These are phyloP conservation scores for Beauveria medogensis DNA, from an alignment of 2,329 filamentous ascomycete species.

Conservation along the genomic window DNA sequence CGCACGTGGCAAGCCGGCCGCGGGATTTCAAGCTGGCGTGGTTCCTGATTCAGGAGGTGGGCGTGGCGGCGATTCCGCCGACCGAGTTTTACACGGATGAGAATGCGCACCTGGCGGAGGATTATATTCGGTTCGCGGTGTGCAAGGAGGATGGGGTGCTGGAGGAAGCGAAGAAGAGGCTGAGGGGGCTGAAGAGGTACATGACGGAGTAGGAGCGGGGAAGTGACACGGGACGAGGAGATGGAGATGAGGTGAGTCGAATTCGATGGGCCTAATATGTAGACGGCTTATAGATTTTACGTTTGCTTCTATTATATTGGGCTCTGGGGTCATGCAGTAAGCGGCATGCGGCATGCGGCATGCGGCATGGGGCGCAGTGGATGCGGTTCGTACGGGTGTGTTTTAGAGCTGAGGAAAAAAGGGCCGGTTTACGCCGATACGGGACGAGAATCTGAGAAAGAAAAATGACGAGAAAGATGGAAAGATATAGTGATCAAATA, in stretches of 20 bases:
- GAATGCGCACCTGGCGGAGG: slow-evolving; percentile 79
- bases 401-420: background rate
- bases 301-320: background rate
- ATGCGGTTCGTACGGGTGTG: background rate
- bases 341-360: background rate
- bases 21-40: slow-evolving; percentile 91
- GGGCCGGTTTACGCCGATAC: background rate
- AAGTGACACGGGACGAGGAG: no score
- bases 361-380: background rate
- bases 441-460: no score
- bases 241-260: no score
- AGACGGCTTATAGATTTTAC: background rate
- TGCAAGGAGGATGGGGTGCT: slow-evolving; percentile 89
- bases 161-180: slow-evolving; percentile 67
- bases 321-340: background rate
- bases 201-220: slow-evolving; percentile 32
- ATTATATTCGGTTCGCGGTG: slow-evolving; percentile 91
- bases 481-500: background rate
- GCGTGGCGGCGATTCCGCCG: slow-evolving; percentile 90
- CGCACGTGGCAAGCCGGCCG: slow-evolving; percentile 76
- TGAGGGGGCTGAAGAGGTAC: slow-evolving; percentile 66
- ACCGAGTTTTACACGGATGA: slow-evolving; percentile 91
- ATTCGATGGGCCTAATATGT: no score
- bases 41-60: slow-evolving; percentile 95
- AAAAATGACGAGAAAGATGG: no score